Evolutionary conservation across 2,329 filamentous ascomycete species (phyloP), one percentile per base, ranked within the genome.

Genomic region (Colletotrichum zoysiae): DNA sequence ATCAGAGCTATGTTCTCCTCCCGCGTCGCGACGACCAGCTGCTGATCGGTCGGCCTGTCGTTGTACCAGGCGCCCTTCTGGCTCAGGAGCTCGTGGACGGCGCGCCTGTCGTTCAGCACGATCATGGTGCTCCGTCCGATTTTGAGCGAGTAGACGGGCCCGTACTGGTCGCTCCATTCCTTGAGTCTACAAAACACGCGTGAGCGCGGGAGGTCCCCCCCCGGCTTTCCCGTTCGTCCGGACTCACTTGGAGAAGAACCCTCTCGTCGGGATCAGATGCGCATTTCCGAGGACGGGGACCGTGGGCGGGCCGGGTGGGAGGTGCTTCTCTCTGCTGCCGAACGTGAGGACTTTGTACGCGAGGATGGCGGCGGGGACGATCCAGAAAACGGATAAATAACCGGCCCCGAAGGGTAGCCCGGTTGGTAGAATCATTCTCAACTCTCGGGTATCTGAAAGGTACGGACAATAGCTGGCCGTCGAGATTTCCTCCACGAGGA

Each of bases 41-140:
- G 68, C 20, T 50, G 33, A 46, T 71, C 68, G 5, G 16, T 12
- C 0, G 85, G 84, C 6, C 85, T 77, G 46, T 82, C 78, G 64
- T 80, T 84, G 74, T 84, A 86, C 12, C 82, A 81, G 35, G 77
- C 77, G 42, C 80, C 82, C 59, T 81, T 83, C 76, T 84, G 84
- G 75, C 86, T 85, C 18, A 87, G 67, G 1, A 85, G 78, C 60
- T 84, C 78, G 69, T 84, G 83, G 51, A 85, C 77, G 1, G 84
- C 74, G 1, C 77, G 74, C 5, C 80, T 81, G 50, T 82, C 79
- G 2, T 79, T 84, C 38, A 87, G 73, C 9, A 86, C 82, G 1
- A 83, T 79, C 18, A 79, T 78, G 1, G 80, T 86, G 5, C 77
- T 79, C 0, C 78, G 77, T 3, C 83, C 83, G 14, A 85, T 75